A percentile compares a stretch with the other conserved stretches of the same genome.
Evolutionary conservation across 345 rosid species (phyloP).

Genomic region (Fremontodendron californicum): DNA sequence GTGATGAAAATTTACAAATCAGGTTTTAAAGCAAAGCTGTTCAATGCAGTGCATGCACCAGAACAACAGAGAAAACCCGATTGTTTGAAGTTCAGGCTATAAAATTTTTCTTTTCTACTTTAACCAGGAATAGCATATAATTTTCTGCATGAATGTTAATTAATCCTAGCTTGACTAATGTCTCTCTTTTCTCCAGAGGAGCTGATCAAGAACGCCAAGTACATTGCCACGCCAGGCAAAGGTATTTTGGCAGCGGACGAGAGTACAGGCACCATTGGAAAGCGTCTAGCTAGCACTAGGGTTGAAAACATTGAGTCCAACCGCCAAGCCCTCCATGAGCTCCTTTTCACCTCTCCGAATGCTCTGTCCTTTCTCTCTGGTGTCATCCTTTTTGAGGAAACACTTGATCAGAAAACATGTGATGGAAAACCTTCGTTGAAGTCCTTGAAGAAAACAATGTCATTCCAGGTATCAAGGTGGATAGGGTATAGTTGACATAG

Average conservation of each 20-base stretch:
- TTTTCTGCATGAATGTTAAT: neutral
- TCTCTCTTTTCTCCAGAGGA: conserved; percentile 51
- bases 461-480: conserved; percentile 88
- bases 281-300: conserved; percentile 84
- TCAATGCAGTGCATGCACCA: too few species aligned
- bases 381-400: conserved; percentile 93
- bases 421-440: conserved; percentile 76
- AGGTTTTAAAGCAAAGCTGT: too few species aligned
- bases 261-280: conserved; percentile 96
- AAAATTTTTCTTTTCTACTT: too few species aligned
- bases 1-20: neutral
- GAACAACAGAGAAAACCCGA: too few species aligned
- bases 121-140: too few species aligned
- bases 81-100: too few species aligned
- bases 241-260: conserved; percentile 94
- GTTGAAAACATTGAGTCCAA: conserved; percentile 92
- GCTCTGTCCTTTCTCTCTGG: conserved; percentile 79
- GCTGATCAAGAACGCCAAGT: conserved; percentile 81
- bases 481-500: conserved; percentile 81
- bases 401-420: conserved; percentile 78
- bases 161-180: neutral
- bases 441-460: conserved; percentile 75
- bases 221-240: conserved; percentile 88
- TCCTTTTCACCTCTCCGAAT: conserved; percentile 69
- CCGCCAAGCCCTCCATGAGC: too few species aligned